These are phyloP conservation scores for Desmodesmus armatus DNA, from an alignment of 139 green algal genomes.

Conservation along the genomic window DNA sequence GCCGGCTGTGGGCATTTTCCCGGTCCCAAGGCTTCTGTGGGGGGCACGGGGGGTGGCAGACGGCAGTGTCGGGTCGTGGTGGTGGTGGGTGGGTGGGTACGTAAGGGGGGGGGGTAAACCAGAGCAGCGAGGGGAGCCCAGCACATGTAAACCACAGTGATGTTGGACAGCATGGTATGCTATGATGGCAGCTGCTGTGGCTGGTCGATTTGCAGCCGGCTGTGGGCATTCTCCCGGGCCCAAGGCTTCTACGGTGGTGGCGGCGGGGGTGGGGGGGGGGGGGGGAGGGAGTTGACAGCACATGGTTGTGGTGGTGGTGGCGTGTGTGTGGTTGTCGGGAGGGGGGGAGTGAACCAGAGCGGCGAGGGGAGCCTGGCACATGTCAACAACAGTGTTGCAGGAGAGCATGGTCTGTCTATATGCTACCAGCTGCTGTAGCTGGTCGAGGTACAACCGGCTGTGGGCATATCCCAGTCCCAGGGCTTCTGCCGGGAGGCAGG, in stretches of 20 bases:
- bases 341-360: background rate
- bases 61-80: background rate
- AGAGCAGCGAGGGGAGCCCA: background rate
- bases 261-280: background rate
- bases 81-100: background rate
- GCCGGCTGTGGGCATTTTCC: constrained; percentile 13
- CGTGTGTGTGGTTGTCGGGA: background rate
- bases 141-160: background rate
- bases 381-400: background rate
- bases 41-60: background rate
- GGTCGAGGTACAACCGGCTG: background rate
- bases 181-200: background rate
- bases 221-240: constrained; percentile 37
- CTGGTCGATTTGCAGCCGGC: constrained; percentile 31
- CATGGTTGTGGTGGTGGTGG: background rate
- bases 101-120: background rate
- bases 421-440: background rate
- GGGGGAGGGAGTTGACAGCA: background rate
- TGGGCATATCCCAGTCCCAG: background rate
- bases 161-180: too few species aligned
- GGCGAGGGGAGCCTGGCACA: background rate
- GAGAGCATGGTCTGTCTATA: background rate
- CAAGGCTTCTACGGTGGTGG: constrained; percentile 38
- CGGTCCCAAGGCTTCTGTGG: constrained; percentile 37
- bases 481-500: too few species aligned